Base-by-base conservation (phyloP, 441 rosid species). In the Pelargonium australe region DNA sequence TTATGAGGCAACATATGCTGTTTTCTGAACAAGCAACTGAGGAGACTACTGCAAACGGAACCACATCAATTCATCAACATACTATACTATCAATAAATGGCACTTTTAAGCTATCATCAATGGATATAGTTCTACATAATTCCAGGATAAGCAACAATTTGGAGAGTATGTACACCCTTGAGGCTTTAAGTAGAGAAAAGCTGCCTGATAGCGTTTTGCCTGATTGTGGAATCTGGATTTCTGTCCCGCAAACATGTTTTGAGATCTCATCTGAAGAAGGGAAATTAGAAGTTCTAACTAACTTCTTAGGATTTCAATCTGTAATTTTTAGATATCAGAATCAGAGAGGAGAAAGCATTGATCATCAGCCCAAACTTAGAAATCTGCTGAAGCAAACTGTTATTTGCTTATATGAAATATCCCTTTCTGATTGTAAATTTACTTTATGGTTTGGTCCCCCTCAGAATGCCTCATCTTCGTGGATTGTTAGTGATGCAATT, bases 71-170 rank as follows among this genome's bases (percentile, higher is more conserved):
- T 68, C 72, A 71, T 63, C 70, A 61, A 25, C 77, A 71, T 79
- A 78, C 79, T 63, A 58, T 75, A 63, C 72, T 82, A 66, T 76
- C 78, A 63, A 70, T 83, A 72, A 86, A 77, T 64, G 85, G 83
- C 44, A 77, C 77, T 76, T 83, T 91, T 78, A 80, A 80, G 68
- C 76, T 87, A 68, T 79, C 75, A 72, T 80, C 82, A 63, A 68
- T 88, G 75, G 90, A 90, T 80, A 67, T 90, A 72, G 70, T 89
- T 80, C 85, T 89, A 78, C 89, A 81, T 67, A 78, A 83, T 74
- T 84, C 87, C 73, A 81, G 80, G 75, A 79, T 49, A 67, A 72
- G 74, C 51, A 75, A 80, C 55, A 72, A 75, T 65, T 63, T 63
- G 74, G 85, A 77, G 72, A 72, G 67, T 73, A 69, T 57, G 47